phyloP scores from a whole-genome alignment of 768 basidiomycete species.

The Dioszegia crocea region DNA sequence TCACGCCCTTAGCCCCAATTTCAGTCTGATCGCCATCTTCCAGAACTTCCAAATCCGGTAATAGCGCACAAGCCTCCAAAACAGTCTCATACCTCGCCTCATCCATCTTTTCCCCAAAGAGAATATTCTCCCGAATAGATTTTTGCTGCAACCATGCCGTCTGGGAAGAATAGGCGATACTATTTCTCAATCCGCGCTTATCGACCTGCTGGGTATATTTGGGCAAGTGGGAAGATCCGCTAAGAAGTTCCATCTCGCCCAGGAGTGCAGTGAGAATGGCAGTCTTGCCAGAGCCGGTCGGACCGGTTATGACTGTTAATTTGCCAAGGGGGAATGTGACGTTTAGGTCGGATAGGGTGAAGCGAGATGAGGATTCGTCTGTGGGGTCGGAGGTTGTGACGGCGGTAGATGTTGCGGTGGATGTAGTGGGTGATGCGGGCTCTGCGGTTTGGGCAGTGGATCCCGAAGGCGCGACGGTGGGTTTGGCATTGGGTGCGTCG shows the following conservation, averaged over 20 bases:
- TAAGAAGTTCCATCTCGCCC: constrained; percentile 49
- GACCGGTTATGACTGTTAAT: constrained; percentile 65
- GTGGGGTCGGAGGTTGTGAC: background rate
- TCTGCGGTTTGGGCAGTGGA: background rate
- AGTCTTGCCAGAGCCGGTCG: constrained; percentile 79
- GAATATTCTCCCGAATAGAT: constrained; percentile 49
- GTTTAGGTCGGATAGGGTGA: constrained; percentile 65
- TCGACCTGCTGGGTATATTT: constrained; percentile 59
- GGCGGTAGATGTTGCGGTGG: background rate
- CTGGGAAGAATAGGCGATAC: constrained; percentile 70
- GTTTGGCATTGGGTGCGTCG: constrained; percentile 13
- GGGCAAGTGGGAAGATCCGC: constrained; percentile 61
- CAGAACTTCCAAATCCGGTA: constrained; percentile 44
- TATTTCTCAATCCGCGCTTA: constrained; percentile 48
- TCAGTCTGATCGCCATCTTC: constrained; percentile 55
- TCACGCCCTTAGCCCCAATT: constrained; percentile 43
- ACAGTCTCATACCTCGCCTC: constrained; percentile 38
- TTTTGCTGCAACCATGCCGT: constrained; percentile 53
- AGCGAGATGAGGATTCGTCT: constrained; percentile 50
- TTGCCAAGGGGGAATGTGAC: constrained; percentile 69
- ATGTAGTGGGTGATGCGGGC: constrained; percentile 10
- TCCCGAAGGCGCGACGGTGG: no score
- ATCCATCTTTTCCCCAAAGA: constrained; percentile 48
- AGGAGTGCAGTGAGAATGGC: constrained; percentile 60
- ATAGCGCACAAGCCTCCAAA: constrained; percentile 43